Conservation (phyloP, 371 early-diverging fungal species). For the Zancudomyces culisetae region DNA sequence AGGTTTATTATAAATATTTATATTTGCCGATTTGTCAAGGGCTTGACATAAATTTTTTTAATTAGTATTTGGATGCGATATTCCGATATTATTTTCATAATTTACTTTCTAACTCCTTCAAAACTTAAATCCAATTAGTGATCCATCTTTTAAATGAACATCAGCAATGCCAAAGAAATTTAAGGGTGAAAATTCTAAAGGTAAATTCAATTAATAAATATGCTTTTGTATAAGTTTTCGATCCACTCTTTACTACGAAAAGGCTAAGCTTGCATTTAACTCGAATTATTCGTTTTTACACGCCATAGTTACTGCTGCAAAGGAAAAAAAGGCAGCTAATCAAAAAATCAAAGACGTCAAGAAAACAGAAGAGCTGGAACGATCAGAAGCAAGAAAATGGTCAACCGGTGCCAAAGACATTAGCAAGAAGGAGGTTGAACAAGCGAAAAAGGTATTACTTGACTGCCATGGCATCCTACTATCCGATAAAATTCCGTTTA, state of each 20-base stretch:
- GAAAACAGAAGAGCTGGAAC: constrained; percentile 32
- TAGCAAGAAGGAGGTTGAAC: constrained; percentile 44
- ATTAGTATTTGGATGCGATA: no score
- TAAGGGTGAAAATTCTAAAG: constrained; percentile 20
- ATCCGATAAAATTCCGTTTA: no score
- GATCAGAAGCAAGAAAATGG: constrained; percentile 40
- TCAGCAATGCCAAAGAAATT: constrained; percentile 22
- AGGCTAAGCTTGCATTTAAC: no score
- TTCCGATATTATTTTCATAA: no score
- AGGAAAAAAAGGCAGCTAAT: constrained; percentile 47
- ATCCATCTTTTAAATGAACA: not conserved
- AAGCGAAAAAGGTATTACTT: constrained; percentile 46
- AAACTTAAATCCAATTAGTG: no score
- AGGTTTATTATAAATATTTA: no score
- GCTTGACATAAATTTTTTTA: no score
- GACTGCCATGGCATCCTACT: no score
- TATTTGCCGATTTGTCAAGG: no score
- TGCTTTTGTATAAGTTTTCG: not conserved
- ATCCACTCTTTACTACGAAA: not conserved
- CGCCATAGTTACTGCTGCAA: constrained; percentile 22
- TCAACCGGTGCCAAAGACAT: constrained; percentile 40
- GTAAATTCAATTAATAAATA: constrained; percentile 5
- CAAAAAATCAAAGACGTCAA: constrained; percentile 38
- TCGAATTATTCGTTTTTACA: no score
- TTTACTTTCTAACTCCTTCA: no score